A percentile compares a stretch with the other conserved stretches of the same genome.
Evolutionary conservation across 495 filamentous ascomycete genomes (phyloP).

Genomic region (Aspergillus homomorphus): DNA sequence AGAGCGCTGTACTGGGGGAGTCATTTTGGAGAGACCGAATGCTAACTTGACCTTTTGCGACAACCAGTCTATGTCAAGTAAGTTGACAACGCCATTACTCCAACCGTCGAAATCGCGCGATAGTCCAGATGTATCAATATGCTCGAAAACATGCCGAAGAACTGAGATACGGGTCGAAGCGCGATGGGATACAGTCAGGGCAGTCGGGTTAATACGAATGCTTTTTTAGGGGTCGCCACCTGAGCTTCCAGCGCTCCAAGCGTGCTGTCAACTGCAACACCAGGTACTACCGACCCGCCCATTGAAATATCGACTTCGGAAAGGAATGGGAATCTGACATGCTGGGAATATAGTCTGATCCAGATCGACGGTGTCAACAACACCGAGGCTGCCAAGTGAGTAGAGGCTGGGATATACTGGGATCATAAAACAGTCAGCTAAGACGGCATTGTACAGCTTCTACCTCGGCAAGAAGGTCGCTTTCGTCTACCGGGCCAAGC

Average conservation of each 20-base stretch:
- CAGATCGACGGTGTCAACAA: conserved; percentile 96
- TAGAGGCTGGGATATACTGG: conserved; percentile 22
- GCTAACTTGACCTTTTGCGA: conserved; percentile 34
- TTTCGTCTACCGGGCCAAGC: conserved; percentile 92
- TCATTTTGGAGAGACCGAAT: conserved; percentile 20
- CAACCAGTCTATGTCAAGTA: conserved; percentile 87
- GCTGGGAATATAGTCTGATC: conserved; percentile 57
- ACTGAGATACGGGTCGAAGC: conserved; percentile 14
- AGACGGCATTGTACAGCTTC: conserved; percentile 53
- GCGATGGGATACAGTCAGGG: conserved; percentile 19
- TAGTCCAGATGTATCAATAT: conserved; percentile 15
- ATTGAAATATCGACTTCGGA: conserved; percentile 13
- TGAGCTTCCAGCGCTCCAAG: conserved; percentile 90
- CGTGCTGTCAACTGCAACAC: conserved; percentile 81
- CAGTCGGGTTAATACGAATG: conserved; percentile 37
- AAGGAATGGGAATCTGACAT: conserved; percentile 31
- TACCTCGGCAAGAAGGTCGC: conserved; percentile 95
- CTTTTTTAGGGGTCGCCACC: conserved; percentile 74
- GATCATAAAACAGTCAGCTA: conserved; percentile 19
- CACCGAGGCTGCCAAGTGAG: conserved; percentile 77
- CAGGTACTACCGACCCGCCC: conserved; percentile 41
- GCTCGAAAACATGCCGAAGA: conserved; percentile 4
- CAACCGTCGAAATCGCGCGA: conserved; percentile 26
- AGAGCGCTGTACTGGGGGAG: conserved; percentile 4
- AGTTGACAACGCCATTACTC: conserved; percentile 42